A percentile compares a stretch with the other conserved stretches of the same genome.
Evolutionary conservation across 352 stramenopile species (phyloP).

Genomic region (Globisporangium nodosum): DNA sequence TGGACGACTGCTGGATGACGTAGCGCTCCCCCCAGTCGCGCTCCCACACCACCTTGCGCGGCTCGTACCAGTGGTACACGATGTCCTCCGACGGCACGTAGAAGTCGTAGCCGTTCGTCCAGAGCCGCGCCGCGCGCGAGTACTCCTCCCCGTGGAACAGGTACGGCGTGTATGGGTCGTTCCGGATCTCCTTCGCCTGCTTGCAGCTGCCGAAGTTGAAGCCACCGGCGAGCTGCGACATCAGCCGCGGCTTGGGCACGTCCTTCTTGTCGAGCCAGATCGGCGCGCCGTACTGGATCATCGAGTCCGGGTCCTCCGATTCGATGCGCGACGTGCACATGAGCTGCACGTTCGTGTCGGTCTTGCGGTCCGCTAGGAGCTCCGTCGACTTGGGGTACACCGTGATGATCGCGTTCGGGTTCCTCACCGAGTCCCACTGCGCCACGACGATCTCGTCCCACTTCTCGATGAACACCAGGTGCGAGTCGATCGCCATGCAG

Average conservation of each 20-base stretch:
- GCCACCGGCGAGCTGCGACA: conserved; percentile 72
- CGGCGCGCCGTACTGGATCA: conserved; percentile 73
- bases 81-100: conserved; percentile 71
- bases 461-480: conserved; percentile 67
- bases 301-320: conserved; percentile 53
- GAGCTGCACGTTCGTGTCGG: conserved; percentile 58
- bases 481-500: conserved; percentile 76
- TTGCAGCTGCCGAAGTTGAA: conserved; percentile 82
- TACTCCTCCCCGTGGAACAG: conserved; percentile 83
- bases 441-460: conserved; percentile 72
- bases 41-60: conserved; percentile 79
- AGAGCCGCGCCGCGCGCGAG: conserved; percentile 67
- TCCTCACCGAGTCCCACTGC: conserved; percentile 67
- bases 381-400: conserved; percentile 78
- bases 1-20: conserved; percentile 61
- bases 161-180: conserved; percentile 74
- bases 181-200: conserved; percentile 65
- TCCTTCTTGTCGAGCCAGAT: conserved; percentile 67
- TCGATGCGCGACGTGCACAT: conserved; percentile 81
- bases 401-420: conserved; percentile 74
- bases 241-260: conserved; percentile 60
- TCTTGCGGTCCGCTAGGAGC: conserved; percentile 41
- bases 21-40: conserved; percentile 68
- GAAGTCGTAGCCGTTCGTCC: conserved; percentile 78
- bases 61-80: conserved; percentile 79